These are phyloP conservation scores for Aspergillus amoenus DNA, from an alignment of 2,329 filamentous ascomycete genomes.

Conservation along the genomic window DNA sequence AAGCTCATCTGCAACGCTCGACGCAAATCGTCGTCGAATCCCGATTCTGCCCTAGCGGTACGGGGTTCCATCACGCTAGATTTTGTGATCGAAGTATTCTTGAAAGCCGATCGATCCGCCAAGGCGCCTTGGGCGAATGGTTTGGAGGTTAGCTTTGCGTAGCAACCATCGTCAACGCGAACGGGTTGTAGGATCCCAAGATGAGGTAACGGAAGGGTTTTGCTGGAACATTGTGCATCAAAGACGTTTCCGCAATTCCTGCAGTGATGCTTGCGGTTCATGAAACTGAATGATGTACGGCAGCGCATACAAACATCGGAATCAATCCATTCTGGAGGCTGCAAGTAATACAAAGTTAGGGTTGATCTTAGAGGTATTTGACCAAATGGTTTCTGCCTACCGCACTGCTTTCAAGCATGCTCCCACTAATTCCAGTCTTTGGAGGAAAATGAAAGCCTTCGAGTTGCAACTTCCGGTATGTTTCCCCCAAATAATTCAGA, in stretches of 20 bases:
- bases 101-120: conserved; percentile 41
- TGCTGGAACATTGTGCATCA: conserved; percentile 90
- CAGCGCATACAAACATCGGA: conserved; percentile 99
- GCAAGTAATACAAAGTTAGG: conserved; percentile 14
- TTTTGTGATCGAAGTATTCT: conserved; percentile 57
- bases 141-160: conserved; percentile 82
- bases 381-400: conserved; percentile 54
- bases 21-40: conserved; percentile 93
- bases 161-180: conserved; percentile 93
- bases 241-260: conserved; percentile 98
- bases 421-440: conserved; percentile 81
- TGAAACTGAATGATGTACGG: conserved; percentile 92
- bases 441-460: conserved; percentile 92
- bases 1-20: conserved; percentile 94
- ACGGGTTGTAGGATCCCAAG: conserved; percentile 89
- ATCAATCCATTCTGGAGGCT: conserved; percentile 97
- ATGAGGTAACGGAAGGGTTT: conserved; percentile 83
- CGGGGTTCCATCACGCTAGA: conserved; percentile 86
- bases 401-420: conserved; percentile 95
- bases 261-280: conserved; percentile 97
- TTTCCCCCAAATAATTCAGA: conserved; percentile 81
- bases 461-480: conserved; percentile 76
- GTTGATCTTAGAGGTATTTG: neutral
- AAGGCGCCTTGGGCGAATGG: conserved; percentile 44
- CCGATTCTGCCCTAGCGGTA: conserved; percentile 81